Base-by-base conservation (phyloP, 305 asterid genomes). In the Fraxinus dipetala region DNA sequence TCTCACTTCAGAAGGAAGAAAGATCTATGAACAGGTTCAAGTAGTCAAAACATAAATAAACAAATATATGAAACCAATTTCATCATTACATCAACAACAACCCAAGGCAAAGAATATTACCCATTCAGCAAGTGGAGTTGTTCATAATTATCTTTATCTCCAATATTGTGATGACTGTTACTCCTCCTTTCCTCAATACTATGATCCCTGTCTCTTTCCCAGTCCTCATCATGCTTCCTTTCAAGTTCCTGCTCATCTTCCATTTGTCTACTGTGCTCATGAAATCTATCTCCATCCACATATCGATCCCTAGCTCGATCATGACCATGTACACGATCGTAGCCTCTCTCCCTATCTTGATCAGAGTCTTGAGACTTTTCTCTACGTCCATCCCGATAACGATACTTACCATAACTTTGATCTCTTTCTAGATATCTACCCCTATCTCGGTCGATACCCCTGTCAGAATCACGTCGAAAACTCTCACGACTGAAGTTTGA, bases 351-450 rank as follows among this genome's bases (percentile, higher is more conserved):
- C 80, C 86, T 79, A 54, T 84, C 87, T 72, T 75, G 90, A 82
- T 85, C 90, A 76, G 73, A 85, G 76, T 88, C 97, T 54, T 63
- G 88, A 81, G 91, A 87, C 78, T 90, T 88, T 77, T 89, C 93
- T 82, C 91, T 79, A 56, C 78, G 90, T 81, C 81, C 90, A 83
- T 86, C 92, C 82, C 83, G 83, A 85, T 85, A 86, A 67, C 67
- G 84, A 73, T 88, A 87, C 32, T 90, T 84, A 85, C 81, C 91
- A 85, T 82, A 82, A 83, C 80, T 82, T 30, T 85, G 84, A 80
- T 84, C 90, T 85, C 88, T 89, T 85, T 90, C 93, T 75, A 87
- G 88, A 84, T 84, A 87, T 85, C 91, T 87, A 79, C 88, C 89
- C 79, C 90, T 87, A 82, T 86, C 89, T 76, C 85, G 77, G 63